These are phyloP conservation scores for Talaromyces atroroseus DNA, from an alignment of 2,329 filamentous ascomycete genomes.

Conservation along the genomic window DNA sequence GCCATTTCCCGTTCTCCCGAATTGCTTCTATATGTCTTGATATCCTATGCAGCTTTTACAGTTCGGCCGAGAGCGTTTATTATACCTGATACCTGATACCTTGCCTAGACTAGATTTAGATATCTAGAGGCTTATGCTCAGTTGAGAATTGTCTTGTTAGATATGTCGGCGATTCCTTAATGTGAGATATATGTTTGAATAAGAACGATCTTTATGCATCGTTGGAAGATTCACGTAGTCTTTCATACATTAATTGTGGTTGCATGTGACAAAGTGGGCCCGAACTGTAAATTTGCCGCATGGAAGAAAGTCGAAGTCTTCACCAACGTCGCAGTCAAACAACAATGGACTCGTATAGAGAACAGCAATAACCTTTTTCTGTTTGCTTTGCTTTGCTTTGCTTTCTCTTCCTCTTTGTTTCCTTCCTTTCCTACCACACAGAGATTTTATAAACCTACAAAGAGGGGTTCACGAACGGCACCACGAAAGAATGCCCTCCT, in stretches of 20 bases:
- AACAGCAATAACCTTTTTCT: no score
- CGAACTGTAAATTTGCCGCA: no score
- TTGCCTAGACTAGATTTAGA: neutral
- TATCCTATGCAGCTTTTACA: slow-evolving; percentile 9
- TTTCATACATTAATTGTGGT: no score
- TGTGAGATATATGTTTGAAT: neutral
- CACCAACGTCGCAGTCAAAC: no score
- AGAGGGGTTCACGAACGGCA: neutral
- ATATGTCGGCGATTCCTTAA: no score
- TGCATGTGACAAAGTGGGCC: no score
- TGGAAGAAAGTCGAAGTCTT: no score
- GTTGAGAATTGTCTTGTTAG: neutral
- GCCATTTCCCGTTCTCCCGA: neutral
- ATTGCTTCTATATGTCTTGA: slow-evolving; percentile 10
- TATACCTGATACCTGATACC: neutral
- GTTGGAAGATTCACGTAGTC: no score
- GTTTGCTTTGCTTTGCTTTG: no score
- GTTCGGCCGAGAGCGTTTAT: slow-evolving; percentile 1
- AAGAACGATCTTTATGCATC: neutral
- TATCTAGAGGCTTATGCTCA: neutral
- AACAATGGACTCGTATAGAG: no score
- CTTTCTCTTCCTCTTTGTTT: neutral
- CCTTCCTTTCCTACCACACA: neutral
- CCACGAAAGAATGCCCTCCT: neutral
- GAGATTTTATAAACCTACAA: neutral